Percentiles rank a stretch among this genome's conserved stretches.
These are phyloP conservation scores for Arthrocladium fulminans DNA, from an alignment of 2,329 filamentous ascomycete genomes.

Conservation along the genomic window DNA sequence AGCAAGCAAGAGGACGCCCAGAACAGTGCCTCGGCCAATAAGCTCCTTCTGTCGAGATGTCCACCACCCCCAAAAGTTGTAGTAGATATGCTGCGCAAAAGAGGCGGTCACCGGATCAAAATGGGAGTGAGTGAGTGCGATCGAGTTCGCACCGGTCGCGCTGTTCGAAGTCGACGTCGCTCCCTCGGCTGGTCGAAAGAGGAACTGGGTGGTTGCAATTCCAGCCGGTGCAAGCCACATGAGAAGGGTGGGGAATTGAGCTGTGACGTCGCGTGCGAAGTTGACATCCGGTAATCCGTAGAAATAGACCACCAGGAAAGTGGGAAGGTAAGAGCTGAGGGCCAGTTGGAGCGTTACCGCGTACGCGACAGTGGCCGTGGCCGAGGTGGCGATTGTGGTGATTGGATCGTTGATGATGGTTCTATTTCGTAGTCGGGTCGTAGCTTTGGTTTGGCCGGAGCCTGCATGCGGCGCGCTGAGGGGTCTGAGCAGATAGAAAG, in stretches of 20 bases:
- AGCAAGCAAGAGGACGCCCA: constrained; percentile 38
- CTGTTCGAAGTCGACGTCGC: constrained; percentile 29
- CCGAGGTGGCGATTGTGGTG: constrained; percentile 55
- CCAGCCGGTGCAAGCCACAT: constrained; percentile 59
- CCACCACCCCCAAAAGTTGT: constrained; percentile 52
- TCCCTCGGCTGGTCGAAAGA: constrained; percentile 55
- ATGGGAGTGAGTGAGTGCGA: constrained; percentile 34
- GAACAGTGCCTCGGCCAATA: constrained; percentile 51
- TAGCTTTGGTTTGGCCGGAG: constrained; percentile 4
- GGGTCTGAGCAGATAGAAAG: constrained; percentile 65
- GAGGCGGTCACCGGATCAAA: constrained; percentile 60
- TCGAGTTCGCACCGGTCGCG: constrained; percentile 1
- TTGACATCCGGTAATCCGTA: constrained; percentile 60
- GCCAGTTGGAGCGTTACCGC: constrained; percentile 61
- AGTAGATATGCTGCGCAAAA: constrained; percentile 57
- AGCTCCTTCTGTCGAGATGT: constrained; percentile 54
- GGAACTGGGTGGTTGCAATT: constrained; percentile 61
- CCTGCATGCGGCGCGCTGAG: constrained; percentile 35
- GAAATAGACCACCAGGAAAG: constrained; percentile 67
- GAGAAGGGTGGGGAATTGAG: constrained; percentile 37
- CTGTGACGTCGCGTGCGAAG: constrained; percentile 56
- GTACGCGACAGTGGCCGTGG: constrained; percentile 66
- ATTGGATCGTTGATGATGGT: constrained; percentile 56
- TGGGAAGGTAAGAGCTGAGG: constrained; percentile 61
- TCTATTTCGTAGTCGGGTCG: constrained; percentile 46